Evolutionary conservation across 345 rosid species (phyloP), one percentile per base, ranked within the genome.

Genomic region (Psidium friedrichsthalianum): DNA sequence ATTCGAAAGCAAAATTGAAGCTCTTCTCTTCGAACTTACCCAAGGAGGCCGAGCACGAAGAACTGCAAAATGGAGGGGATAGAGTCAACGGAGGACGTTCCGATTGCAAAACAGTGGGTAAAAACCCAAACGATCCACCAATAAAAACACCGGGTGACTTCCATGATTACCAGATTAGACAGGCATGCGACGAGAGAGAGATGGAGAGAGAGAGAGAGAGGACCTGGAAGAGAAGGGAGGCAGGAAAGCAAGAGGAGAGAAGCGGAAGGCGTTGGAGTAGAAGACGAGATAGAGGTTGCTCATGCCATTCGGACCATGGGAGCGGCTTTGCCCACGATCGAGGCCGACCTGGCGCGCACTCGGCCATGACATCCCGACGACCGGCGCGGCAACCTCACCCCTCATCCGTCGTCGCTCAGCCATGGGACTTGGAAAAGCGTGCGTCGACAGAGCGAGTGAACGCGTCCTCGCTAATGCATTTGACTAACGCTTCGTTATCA

Each of bases 301-400:
- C 92, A 93, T 91, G 81, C 97, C 94, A 18, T 87, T 56, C n/a
- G 54, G 94, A 89, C 93, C 93, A 94, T 92, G 90, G n/a, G n/a
- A n/a, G 86, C 94, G 27, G 88, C 88, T 88, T 92, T 91, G 87
- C 93, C 84, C 15, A 87, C 58, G 80, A 92, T 87, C 88, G 16
- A 92, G 86, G 53, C 94, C 94, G 61, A 90, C 94, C 87, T 93
- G 97, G 97, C 24, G 93, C 94, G 55, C 90, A 89, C 89, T 93
- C 93, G 52, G 93, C 95, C 89, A 92, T 85, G 56, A 88, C 54
- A 94, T 93, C 49, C 93, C 94, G n/a, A 58, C 84, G 51, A 83
- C 69, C 29, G 92, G 93, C 55, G 1, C 47, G 25, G 80, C 80
- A 69, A 40, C 6, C 25, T 36, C 47, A 10, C 11, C 3, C 2